phyloP scores from a whole-genome alignment of 2,329 filamentous ascomycete species.

The Fusarium sambucinum region DNA sequence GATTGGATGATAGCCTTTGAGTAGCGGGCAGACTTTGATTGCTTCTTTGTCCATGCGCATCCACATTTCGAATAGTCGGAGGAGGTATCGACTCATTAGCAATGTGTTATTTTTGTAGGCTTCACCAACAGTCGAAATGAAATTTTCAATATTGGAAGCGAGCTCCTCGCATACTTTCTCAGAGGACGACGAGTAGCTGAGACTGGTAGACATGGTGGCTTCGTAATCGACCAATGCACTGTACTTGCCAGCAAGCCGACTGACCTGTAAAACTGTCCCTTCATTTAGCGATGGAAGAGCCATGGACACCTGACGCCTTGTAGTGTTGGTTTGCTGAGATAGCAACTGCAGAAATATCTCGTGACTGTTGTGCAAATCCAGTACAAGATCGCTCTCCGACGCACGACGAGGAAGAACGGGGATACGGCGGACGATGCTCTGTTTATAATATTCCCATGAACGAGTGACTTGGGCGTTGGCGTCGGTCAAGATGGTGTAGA shows the following conservation, averaged over 20 bases:
- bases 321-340: conserved; percentile 44
- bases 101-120: background rate
- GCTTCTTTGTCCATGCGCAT: background rate
- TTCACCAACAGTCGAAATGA: background rate
- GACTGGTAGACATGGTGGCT: fast-evolving
- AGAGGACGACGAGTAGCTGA: background rate
- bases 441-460: conserved; percentile 58
- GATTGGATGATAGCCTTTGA: conserved; percentile 64
- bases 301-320: fast-evolving
- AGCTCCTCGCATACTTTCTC: background rate
- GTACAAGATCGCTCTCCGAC: conserved; percentile 44
- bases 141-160: background rate
- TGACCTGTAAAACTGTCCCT: background rate
- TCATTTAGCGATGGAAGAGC: background rate
- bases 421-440: conserved; percentile 53
- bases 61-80: background rate
- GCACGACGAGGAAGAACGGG: conserved; percentile 57
- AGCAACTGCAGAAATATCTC: background rate
- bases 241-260: background rate
- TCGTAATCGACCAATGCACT: background rate
- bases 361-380: conserved; percentile 59
- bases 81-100: background rate
- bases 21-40: conserved; percentile 45
- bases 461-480: conserved; percentile 49
- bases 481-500: background rate